phyloP scores from a whole-genome alignment of 2,329 filamentous ascomycete genomes.

The Aspergillus texensis region DNA sequence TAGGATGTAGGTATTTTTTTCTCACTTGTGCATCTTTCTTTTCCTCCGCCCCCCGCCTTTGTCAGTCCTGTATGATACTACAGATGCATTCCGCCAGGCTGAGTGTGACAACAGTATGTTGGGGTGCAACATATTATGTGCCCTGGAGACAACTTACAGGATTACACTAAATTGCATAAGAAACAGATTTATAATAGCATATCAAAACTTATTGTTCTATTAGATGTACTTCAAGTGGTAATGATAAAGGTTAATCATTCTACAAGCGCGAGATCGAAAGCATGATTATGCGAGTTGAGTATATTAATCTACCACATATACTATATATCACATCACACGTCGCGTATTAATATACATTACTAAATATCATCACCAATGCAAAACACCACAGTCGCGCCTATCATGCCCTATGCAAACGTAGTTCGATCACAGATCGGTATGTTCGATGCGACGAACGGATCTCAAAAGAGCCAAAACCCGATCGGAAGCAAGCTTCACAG shows the following conservation, averaged over 20 bases:
- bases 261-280: background rate
- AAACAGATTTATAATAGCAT: too few relatives aligned
- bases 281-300: background rate
- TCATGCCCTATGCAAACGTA: background rate
- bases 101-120: too few relatives aligned
- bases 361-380: background rate
- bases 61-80: too few relatives aligned
- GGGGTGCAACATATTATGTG: too few relatives aligned
- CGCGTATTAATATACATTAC: background rate
- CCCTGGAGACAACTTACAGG: too few relatives aligned
- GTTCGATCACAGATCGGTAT: background rate
- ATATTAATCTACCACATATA: background rate
- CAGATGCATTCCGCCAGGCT: too few relatives aligned
- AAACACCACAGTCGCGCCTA: background rate
- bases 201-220: too few relatives aligned
- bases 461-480: background rate
- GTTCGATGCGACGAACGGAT: background rate
- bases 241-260: background rate
- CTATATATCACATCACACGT: background rate
- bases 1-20: too few relatives aligned
- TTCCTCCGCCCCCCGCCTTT: too few relatives aligned
- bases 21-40: too few relatives aligned
- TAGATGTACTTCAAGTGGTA: background rate
- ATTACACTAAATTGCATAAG: too few relatives aligned
- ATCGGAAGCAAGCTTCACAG: background rate